These are phyloP conservation scores for Decorospora gaudefroyi DNA, from an alignment of 2,329 filamentous ascomycete species.

Conservation along the genomic window DNA sequence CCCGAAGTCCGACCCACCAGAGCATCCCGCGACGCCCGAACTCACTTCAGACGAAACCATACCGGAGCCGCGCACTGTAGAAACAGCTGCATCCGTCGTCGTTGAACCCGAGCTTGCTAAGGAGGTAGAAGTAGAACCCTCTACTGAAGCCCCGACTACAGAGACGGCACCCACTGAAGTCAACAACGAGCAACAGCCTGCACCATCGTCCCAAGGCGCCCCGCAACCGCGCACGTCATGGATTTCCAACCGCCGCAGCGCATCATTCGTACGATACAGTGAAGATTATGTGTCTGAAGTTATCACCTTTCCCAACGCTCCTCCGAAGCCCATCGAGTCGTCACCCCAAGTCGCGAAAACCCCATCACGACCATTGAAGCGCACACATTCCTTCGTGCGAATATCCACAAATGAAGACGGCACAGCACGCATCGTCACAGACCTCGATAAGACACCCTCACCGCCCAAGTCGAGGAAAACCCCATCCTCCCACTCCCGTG, in stretches of 20 bases:
- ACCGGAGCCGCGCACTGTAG: conserved; percentile 18
- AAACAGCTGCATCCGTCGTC: conserved; percentile 13
- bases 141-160: conserved; percentile 29
- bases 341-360: conserved; percentile 51
- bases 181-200: conserved; percentile 39
- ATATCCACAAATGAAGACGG: conserved; percentile 86
- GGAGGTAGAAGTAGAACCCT: conserved; percentile 26
- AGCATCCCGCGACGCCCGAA: conserved; percentile 28
- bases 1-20: conserved; percentile 26
- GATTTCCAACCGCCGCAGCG: conserved; percentile 54
- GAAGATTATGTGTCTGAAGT: conserved; percentile 43
- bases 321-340: conserved; percentile 36
- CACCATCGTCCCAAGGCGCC: conserved; percentile 39
- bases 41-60: conserved; percentile 26
- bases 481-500: conserved; percentile 47
- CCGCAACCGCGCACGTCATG: conserved; percentile 46
- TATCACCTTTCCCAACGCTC: conserved; percentile 36
- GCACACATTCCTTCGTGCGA: conserved; percentile 63
- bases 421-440: conserved; percentile 80
- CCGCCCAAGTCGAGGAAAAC: conserved; percentile 61
- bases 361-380: conserved; percentile 52
- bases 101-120: conserved; percentile 25
- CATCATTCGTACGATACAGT: conserved; percentile 45
- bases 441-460: conserved; percentile 71
- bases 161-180: conserved; percentile 35